Base-by-base conservation (phyloP, 2,329 filamentous ascomycete species). In the Cladosporium sp. region DNA sequence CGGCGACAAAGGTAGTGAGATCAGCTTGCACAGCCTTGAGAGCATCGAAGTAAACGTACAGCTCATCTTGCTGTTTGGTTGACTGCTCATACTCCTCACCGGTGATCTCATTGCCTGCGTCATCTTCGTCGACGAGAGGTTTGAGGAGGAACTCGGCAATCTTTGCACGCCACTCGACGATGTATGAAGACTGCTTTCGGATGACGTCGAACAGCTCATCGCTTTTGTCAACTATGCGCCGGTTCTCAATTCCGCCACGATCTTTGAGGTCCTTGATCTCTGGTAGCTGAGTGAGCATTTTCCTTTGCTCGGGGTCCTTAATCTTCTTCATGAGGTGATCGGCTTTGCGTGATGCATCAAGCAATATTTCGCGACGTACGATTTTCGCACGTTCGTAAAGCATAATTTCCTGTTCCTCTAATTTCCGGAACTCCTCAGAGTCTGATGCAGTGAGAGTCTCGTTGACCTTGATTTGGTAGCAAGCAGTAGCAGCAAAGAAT, bases 1-100 rank as follows among this genome's bases (percentile, higher is more conserved):
- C 92, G 1, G 85, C 86, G 13, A 96, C 75, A 22, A 83, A 81
- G 55, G 85, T 82, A 55, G 85, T 82, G 11, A 92, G 83, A 67
- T 97, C 91, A 6, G 88, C 84, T 50, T 93, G 79, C 41, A 85
- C 76, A 0, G 86, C 82, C 52, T 88, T 79, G 22, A 96, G 73
- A 7, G 81, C 83, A 63, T 90, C 83, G 51, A 95, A 85, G 62
- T 94, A 95, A 6, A 87, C 87, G 68, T 92, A 88, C 36, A 96
- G 79, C 63, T 94, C 83, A 54, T 96, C 92, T 68, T 97, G 92
- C 39, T 85, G 79, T 65, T 88, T 88, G 0, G 90, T 88, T 0
- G 92, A 95, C 27, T 87, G 81, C 57, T 89, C 86, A 55, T 95
- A 93, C 65, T 97, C 93, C 52, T 96, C 85, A 19, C 93, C 93